Conservation (phyloP, 1,139 yeast genomes). For the Zygoascus meyerae region DNA sequence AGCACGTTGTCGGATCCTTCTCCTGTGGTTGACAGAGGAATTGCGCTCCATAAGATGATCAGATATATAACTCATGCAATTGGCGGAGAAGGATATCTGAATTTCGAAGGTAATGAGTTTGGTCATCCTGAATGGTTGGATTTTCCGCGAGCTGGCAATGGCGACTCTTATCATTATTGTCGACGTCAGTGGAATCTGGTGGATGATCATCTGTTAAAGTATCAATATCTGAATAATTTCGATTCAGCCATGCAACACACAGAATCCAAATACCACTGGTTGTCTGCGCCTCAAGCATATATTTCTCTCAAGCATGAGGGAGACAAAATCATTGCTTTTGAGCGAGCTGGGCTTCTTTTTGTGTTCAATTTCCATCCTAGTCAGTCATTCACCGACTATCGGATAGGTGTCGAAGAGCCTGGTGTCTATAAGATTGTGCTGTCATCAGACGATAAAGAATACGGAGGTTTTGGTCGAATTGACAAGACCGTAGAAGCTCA, state of each 20-base stretch:
- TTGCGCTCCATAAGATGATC: constrained; percentile 85
- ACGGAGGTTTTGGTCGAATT: constrained; percentile 79
- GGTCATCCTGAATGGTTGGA: constrained; percentile 99
- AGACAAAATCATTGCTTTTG: constrained; percentile 85
- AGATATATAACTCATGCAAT: constrained; percentile 77
- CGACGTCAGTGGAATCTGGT: constrained; percentile 88
- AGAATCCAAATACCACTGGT: constrained; percentile 66
- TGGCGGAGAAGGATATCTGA: constrained; percentile 95
- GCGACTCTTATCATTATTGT: constrained; percentile 86
- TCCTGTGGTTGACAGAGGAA: constrained; percentile 78
- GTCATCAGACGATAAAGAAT: constrained; percentile 62
- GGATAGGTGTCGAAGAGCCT: constrained; percentile 76
- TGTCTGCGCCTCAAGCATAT: constrained; percentile 74
- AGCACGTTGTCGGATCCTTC: constrained; percentile 66
- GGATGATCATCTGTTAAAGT: constrained; percentile 72
- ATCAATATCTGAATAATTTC: constrained; percentile 68
- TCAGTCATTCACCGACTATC: constrained; percentile 75
- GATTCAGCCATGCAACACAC: constrained; percentile 79
- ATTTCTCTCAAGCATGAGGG: constrained; percentile 81
- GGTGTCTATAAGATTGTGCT: constrained; percentile 73
- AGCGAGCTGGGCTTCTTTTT: constrained; percentile 78
- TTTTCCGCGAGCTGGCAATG: constrained; percentile 87
- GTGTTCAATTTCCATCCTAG: constrained; percentile 87
- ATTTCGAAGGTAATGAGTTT: constrained; percentile 96
- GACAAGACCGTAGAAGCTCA: constrained; percentile 43